Base-by-base conservation (phyloP, 257 asterid genomes). In the Solanum tacnaense region DNA sequence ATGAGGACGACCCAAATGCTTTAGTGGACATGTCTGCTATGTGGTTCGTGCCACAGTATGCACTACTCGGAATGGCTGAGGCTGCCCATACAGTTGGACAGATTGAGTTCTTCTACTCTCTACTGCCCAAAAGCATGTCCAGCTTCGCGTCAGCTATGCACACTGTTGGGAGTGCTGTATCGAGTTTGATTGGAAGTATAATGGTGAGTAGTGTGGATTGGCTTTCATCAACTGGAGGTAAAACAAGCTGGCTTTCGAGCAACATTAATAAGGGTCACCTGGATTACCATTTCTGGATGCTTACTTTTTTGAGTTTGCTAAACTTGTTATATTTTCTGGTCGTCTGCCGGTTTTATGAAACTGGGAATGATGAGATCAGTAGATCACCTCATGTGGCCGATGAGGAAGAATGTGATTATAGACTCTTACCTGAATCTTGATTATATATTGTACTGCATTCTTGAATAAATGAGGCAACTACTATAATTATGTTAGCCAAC, bases 41-140 rank as follows among this genome's bases (percentile, higher is more conserved):
- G 90, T 89, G 91, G 91, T 34, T 89, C 25, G 87, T 87, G 39
- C 91, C 90, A 46, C 85, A 76, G 6, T 32, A 52, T 82, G 79
- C 49, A n/a, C 74, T 87, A 3, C 62, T 52, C 13, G 91, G 89
- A 74, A 31, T 89, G 16, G 89, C 89, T 44, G 88, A 89, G 32
- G 89, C 84, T 13, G 32, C 86, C 1, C 81, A 75, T 29, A 46
- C 84, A 10, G 83, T 89, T 15, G 91, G 88, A 29, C 89, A 84
- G 31, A 84, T 84, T 35, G 85, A 89, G 75, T 89, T 84, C 85
- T 76, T 83, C 65, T 87, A 89, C 87, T 9, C 88, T 16, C 81
- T 84, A 35, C 39, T 89, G 1, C 91, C 90, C 16, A 87, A 75
- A 85, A 76, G 71, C 39, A 89, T 89, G 91, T 84, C 91, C 34